These are phyloP conservation scores for Panicum miliaceum DNA, from an alignment of 176 grass and related monocot genomes.

Conservation along the genomic window DNA sequence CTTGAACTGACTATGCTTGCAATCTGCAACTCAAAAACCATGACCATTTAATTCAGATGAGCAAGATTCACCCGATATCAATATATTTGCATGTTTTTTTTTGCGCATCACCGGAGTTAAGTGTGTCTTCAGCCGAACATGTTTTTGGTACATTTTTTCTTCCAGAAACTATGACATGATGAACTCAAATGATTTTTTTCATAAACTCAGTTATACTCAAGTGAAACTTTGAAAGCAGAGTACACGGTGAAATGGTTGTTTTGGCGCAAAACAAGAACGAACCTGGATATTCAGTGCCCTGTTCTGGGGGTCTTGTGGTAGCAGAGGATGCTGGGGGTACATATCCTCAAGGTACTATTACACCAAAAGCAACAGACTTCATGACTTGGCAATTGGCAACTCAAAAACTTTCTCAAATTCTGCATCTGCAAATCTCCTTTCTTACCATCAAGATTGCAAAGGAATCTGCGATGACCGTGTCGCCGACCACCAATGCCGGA, in stretches of 20 bases:
- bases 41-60: background rate
- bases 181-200: background rate
- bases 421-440: background rate
- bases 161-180: background rate
- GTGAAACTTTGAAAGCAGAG: background rate
- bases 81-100: background rate
- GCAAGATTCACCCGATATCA: background rate
- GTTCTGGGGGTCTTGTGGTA: constrained; percentile 55
- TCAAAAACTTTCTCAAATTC: background rate
- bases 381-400: background rate
- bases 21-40: constrained; percentile 48
- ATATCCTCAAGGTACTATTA: constrained; percentile 77
- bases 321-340: constrained; percentile 64
- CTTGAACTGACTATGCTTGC: constrained; percentile 75
- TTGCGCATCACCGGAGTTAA: background rate
- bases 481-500: constrained; percentile 8
- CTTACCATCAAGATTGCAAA: constrained; percentile 46
- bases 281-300: constrained; percentile 75
- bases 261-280: background rate
- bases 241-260: background rate
- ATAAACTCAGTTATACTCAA: background rate
- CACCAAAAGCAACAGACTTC: constrained; percentile 9
- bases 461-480: background rate
- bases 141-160: background rate
- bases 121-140: background rate